Evolutionary conservation across 192 early-diverging fungal genomes (phyloP).

Genomic region (Coemansia sp.): DNA sequence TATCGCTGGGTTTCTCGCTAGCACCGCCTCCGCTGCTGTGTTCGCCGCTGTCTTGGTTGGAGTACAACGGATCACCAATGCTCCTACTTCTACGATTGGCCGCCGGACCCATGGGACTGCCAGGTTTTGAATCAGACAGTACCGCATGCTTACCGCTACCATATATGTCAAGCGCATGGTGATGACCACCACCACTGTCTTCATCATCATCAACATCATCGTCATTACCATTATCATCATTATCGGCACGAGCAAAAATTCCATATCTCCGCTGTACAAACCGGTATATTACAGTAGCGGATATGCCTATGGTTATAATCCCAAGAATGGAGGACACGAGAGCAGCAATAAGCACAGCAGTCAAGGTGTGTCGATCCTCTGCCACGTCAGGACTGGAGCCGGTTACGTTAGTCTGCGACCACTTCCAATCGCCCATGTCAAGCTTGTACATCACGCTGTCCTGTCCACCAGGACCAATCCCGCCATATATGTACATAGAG

Average conservation of each 20-base stretch:
- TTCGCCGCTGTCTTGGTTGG: background rate
- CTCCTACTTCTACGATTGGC: background rate
- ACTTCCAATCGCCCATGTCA: conserved; percentile 60
- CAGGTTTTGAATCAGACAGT: background rate
- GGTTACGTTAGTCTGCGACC: conserved; percentile 56
- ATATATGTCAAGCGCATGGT: too few species aligned
- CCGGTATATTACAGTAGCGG: conserved; percentile 45
- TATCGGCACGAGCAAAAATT: conserved; percentile 3
- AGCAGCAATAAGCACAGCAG: conserved; percentile 54
- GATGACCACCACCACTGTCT: background rate
- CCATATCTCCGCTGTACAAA: conserved; percentile 35
- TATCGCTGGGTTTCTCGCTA: background rate
- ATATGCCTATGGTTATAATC: conserved; percentile 46
- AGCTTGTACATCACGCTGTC: conserved; percentile 70
- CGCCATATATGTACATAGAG: conserved; percentile 71
- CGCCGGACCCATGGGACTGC: background rate
- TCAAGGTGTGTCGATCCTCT: conserved; percentile 27
- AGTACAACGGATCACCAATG: background rate
- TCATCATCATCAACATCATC: conserved; percentile 11
- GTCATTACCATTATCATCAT: conserved; percentile 14
- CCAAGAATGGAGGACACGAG: conserved; percentile 53
- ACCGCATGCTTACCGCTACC: background rate
- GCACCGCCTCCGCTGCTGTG: background rate
- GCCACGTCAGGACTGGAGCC: conserved; percentile 21
- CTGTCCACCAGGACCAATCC: conserved; percentile 56